Percentiles rank a stretch among this genome's conserved stretches.
These are phyloP conservation scores for Trichoderma arundinaceum DNA, from an alignment of 2,329 filamentous ascomycete genomes.

Conservation along the genomic window DNA sequence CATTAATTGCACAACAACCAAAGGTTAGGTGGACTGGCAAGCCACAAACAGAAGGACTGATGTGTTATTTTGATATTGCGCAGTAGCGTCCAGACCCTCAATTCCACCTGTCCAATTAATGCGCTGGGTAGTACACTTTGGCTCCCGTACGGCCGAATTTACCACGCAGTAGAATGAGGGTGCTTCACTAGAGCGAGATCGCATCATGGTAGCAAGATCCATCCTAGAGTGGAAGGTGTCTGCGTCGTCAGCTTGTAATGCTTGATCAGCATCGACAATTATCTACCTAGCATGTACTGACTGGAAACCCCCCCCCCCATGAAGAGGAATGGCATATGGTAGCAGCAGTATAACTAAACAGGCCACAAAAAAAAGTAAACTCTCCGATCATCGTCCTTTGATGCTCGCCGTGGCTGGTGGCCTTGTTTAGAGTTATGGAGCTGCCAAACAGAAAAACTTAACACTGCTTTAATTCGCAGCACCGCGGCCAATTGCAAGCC, in stretches of 20 bases:
- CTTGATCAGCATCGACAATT: neutral
- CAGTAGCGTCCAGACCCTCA: neutral
- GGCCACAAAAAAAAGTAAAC: neutral
- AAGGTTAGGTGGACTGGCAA: too few species aligned
- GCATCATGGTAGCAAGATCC: slow-evolving; percentile 1
- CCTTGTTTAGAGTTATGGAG: slow-evolving; percentile 12
- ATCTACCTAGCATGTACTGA: neutral
- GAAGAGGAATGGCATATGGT: neutral
- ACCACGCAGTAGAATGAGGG: neutral
- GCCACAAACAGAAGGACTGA: too few species aligned
- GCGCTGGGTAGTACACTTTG: neutral
- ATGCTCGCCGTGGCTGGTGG: neutral
- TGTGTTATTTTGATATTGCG: neutral
- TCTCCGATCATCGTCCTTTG: neutral
- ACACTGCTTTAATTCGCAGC: neutral
- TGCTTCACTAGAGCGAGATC: neutral
- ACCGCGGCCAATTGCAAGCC: slow-evolving; percentile 5
- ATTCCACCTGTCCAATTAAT: neutral
- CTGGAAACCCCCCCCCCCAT: too few species aligned
- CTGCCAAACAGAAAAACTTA: slow-evolving; percentile 11
- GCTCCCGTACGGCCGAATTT: neutral
- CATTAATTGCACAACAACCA: too few species aligned
- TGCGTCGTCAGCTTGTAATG: neutral
- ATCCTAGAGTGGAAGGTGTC: slow-evolving; percentile 16
- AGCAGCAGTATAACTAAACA: neutral